Evolutionary conservation across 345 rosid species (phyloP).

Genomic region (Linum trigynum): DNA sequence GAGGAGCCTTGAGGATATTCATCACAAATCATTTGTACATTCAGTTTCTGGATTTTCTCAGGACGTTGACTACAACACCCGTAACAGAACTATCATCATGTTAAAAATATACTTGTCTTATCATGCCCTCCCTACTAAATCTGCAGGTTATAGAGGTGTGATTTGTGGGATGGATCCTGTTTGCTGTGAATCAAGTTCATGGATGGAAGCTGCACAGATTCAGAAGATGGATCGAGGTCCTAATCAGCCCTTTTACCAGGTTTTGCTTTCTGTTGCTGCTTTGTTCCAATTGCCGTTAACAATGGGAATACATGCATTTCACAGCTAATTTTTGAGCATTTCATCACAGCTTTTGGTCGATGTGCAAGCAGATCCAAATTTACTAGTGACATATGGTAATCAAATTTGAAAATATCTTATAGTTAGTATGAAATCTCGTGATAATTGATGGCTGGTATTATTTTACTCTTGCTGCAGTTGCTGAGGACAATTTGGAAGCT

Average conservation of each 20-base stretch:
- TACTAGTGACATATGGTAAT: conserved; percentile 83
- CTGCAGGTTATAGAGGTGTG: conserved; percentile 70
- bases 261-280: conserved; percentile 13
- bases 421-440: background rate
- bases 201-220: conserved; percentile 79
- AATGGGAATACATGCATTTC: no score
- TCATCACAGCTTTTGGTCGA: conserved; percentile 64
- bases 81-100: background rate
- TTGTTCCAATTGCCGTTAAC: background rate
- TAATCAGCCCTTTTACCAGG: conserved; percentile 97
- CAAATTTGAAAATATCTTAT: background rate
- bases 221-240: conserved; percentile 65
- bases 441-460: background rate
- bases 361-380: conserved; percentile 56
- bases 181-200: conserved; percentile 77
- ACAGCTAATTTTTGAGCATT: no score
- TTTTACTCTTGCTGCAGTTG: conserved; percentile 43
- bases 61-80: no score
- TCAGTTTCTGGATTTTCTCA: no score
- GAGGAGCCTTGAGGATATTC: no score
- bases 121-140: background rate
- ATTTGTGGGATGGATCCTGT: conserved; percentile 95
- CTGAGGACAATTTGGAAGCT: conserved; percentile 74
- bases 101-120: background rate
- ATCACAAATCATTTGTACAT: no score